Percentiles rank a stretch among this genome's conserved stretches.
These are phyloP conservation scores for Thyridium curvatum DNA, from an alignment of 2,329 filamentous ascomycete species.

Conservation along the genomic window DNA sequence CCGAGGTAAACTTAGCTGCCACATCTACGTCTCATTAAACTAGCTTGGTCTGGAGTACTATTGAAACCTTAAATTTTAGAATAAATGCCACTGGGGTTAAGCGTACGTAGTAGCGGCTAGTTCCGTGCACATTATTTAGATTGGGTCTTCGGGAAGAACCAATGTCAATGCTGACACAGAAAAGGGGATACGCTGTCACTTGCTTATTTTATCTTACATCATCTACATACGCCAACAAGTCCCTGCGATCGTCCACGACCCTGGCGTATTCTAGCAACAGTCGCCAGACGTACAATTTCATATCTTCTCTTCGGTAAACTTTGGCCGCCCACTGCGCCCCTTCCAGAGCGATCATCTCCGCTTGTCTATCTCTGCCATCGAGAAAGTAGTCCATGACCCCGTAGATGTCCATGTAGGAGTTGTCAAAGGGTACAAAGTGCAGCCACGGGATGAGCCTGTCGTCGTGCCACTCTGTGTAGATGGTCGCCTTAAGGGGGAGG, in stretches of 20 bases:
- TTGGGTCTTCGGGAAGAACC: too few relatives aligned
- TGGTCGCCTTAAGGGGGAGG: conserved; percentile 63
- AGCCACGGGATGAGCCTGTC: conserved; percentile 61
- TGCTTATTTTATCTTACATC: conserved; percentile 27
- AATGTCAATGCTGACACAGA: too few relatives aligned
- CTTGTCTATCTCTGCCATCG: conserved; percentile 26
- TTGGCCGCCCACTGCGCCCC: conserved; percentile 55
- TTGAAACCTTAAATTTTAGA: too few relatives aligned
- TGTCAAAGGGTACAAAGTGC: conserved; percentile 68
- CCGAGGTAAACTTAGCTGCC: too few relatives aligned
- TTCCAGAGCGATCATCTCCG: conserved; percentile 47
- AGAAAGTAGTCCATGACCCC: conserved; percentile 60
- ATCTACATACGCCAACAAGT: conserved; percentile 35
- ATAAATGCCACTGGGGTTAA: too few relatives aligned
- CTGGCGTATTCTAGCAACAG: conserved; percentile 52
- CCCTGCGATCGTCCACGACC: conserved; percentile 36
- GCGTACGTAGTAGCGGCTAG: too few relatives aligned
- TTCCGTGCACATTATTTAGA: too few relatives aligned
- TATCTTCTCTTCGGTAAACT: conserved; percentile 58
- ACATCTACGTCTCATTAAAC: too few relatives aligned
- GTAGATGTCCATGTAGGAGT: conserved; percentile 60
- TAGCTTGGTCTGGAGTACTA: too few relatives aligned
- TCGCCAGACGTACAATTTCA: conserved; percentile 59
- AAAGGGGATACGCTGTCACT: too few relatives aligned
- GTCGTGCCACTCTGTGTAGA: conserved; percentile 72